Evolutionary conservation across 306 rosid species (phyloP), one percentile per base, ranked within the genome.

Genomic region (Calophaca sinica): DNA sequence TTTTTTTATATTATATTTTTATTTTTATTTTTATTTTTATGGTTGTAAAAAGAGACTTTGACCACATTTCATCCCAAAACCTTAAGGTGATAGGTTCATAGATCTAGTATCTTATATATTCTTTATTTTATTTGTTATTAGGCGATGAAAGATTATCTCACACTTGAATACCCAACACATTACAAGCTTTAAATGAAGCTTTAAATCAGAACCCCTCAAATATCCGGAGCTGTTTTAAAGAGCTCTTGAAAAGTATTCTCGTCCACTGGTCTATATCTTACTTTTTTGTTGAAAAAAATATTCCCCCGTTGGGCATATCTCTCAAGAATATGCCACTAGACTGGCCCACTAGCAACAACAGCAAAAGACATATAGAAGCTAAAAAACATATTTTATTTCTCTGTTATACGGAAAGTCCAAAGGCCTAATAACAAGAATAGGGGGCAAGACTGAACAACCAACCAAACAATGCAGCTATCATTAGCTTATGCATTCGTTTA

Each of bases 301-400:
- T 54, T 26, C 10, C 48, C 9, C 42, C 6, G 41, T 3, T 31
- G 1, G 32, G 80, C 46, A 75, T 75, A 75, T 64, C 35, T 75
- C 68, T 31, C 5, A 1, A 65, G 67, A 45, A 76, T 76, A 76
- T 76, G 59, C 80, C 67, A 53, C 6, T 65, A 38, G 38, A 31
- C 10, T 31, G 66, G 50, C 38, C 67, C 74, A 76, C 74, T 29
- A 31, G 6, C 36, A 48, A 35, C 33, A 7, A 58, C n/a, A 57
- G 54, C n/a, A 59, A 59, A 8, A 41, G 9, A 13, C 50, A 45
- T 31, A 10, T 0, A 60, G 42, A 62, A 51, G n/a, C 32, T 9
- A 28, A 41, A 2, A 5, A 2, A 36, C 9, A 20, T 20, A 20
- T 20, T 20, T 28, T 41, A 13, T 64, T 55, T 42, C 2, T 15